Conservation (phyloP, 805 yeast genomes). For the Candida berthetii region DNA sequence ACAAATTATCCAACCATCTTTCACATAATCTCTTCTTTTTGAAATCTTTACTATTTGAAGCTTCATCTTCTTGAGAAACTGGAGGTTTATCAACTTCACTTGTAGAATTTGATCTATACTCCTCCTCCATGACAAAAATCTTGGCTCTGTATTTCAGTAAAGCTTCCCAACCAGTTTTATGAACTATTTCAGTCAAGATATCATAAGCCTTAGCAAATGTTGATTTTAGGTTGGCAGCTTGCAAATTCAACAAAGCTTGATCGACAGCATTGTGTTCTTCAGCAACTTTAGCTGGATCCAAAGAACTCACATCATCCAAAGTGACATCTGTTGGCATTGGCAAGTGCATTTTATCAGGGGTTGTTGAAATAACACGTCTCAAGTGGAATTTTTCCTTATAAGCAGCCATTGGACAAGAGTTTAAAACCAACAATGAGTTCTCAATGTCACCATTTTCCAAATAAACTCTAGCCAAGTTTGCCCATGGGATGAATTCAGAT, state of each 20-base stretch:
- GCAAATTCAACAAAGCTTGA: slow-evolving; percentile 52
- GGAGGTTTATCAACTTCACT: not conserved
- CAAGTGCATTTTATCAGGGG: slow-evolving; percentile 52
- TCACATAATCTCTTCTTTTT: slow-evolving; percentile 64
- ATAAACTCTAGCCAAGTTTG: slow-evolving; percentile 56
- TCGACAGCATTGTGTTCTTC: slow-evolving; percentile 63
- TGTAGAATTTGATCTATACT: slow-evolving; percentile 34
- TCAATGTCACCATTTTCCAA: slow-evolving; percentile 61
- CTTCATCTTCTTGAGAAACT: slow-evolving; percentile 2
- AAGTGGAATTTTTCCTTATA: slow-evolving; percentile 61
- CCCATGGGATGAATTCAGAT: slow-evolving; percentile 73
- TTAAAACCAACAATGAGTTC: slow-evolving; percentile 63
- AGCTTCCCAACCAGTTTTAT: slow-evolving; percentile 69
- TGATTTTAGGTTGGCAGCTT: slow-evolving; percentile 61
- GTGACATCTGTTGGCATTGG: slow-evolving; percentile 76
- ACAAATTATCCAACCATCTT: slow-evolving; percentile 67
- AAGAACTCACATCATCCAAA: slow-evolving; percentile 58
- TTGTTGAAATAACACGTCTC: slow-evolving; percentile 51
- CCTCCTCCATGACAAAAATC: slow-evolving; percentile 66
- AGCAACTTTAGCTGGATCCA: slow-evolving; percentile 60
- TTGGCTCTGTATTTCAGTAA: slow-evolving; percentile 51
- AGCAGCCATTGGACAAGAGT: slow-evolving; percentile 74
- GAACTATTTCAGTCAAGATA: slow-evolving; percentile 57
- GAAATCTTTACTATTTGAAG: slow-evolving; percentile 31
- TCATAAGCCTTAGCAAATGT: slow-evolving; percentile 54